Base-by-base conservation (phyloP, 257 asterid species). In the Euphrasia confusa region DNA sequence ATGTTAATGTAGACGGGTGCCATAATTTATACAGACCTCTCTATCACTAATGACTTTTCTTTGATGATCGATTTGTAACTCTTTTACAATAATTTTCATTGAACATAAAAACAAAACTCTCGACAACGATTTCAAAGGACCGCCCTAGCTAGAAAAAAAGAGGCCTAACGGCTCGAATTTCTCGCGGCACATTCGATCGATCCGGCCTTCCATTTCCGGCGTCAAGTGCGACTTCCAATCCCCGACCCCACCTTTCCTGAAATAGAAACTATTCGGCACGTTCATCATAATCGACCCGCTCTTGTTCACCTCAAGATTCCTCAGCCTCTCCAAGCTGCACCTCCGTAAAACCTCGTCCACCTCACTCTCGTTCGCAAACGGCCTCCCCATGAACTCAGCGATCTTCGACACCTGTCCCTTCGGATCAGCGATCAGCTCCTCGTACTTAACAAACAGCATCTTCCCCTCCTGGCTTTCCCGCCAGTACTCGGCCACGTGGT, bases 211-310 rank as follows among this genome's bases (percentile, higher is more conserved):
- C 84, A 81, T 78, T 18, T 75, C 77, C 1, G 74, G 59, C 0
- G 74, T 73, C 65, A 81, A 64, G 54, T 42, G 45, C 28, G 69
- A 73, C 64, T 72, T 75, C 73, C 71, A 78, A 48, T 73, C 80
- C 35, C 84, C 87, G 30, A 75, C 82, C 14, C 69, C 69, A 39
- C 86, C 83, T 10, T 66, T 71, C 75, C 86, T 72, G 18, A 77
- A 80, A 40, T 35, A 80, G 0, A 52, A 12, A 52, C 65, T 75
- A 10, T 77, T 80, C 0, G 81, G 80, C 70, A 78, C 74, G 27
- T 74, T 65, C 11, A 12, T 8, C 64, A 72, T 9, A 21, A 60
- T 30, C 2, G 65, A 35, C 2, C 75, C 87, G 60, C 49, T 57
- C 61, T 63, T 75, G 45, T 81, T 81, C 63, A 78, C 84, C 64